These are phyloP conservation scores for Brettanomyces anomalus DNA, from an alignment of 805 yeast species.

Conservation along the genomic window DNA sequence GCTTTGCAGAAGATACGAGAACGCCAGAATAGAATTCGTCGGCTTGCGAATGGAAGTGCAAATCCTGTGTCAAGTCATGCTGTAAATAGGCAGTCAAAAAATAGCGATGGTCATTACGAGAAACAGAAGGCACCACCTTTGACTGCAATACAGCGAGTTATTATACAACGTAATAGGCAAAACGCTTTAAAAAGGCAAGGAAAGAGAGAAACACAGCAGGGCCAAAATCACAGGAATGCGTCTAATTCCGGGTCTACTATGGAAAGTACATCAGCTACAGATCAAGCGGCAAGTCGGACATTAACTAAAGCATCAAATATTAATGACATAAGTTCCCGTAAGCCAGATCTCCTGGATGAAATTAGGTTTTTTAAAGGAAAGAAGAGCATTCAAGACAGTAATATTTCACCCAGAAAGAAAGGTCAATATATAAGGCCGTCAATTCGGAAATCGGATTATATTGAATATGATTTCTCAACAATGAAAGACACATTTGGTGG, in stretches of 20 bases:
- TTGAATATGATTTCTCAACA: constrained; percentile 83
- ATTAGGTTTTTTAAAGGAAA: constrained; percentile 4
- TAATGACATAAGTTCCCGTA: too few species aligned
- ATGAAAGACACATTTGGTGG: constrained; percentile 89
- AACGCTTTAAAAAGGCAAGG: constrained; percentile 36
- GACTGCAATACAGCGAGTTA: constrained; percentile 40
- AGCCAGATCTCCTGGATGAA: constrained; percentile 2
- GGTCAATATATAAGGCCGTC: constrained; percentile 30
- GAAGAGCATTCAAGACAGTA: neutral
- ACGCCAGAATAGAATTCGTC: constrained; percentile 23
- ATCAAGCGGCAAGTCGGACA: too few species aligned
- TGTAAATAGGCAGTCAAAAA: neutral
- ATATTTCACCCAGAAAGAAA: constrained; percentile 2
- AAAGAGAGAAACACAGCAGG: constrained; percentile 5
- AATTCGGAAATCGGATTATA: constrained; percentile 55
- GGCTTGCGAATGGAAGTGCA: neutral
- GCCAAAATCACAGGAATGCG: constrained; percentile 16
- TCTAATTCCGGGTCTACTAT: constrained; percentile 2
- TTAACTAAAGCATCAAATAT: too few species aligned
- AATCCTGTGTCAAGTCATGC: neutral
- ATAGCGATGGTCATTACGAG: neutral
- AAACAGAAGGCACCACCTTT: constrained; percentile 2
- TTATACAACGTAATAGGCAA: constrained; percentile 44
- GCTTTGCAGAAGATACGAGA: constrained; percentile 52
- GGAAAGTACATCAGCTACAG: too few species aligned